Evolutionary conservation across 768 basidiomycete genomes (phyloP).

Genomic region (Tephrocybe sp.): DNA sequence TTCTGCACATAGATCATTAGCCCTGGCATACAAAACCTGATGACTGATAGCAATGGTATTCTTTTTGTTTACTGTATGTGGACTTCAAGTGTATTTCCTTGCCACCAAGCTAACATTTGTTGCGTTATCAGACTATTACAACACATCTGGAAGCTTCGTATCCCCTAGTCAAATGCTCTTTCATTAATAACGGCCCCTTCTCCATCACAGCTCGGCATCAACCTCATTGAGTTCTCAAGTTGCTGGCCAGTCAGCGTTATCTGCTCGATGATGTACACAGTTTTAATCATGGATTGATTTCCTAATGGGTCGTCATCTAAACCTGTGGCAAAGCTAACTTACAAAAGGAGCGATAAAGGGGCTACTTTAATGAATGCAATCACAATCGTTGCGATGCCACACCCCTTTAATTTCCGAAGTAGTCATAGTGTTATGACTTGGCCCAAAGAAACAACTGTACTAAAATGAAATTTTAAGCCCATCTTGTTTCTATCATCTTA

Average conservation of each 20-base stretch:
- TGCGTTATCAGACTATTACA: neutral
- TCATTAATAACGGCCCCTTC: neutral
- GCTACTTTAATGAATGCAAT: no score
- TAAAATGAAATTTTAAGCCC: no score
- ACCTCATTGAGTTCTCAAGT: neutral
- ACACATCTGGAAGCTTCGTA: neutral
- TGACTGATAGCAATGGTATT: constrained; percentile 42
- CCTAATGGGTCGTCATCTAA: no score
- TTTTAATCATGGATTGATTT: no score
- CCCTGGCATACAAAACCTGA: constrained; percentile 55
- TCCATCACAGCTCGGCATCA: neutral
- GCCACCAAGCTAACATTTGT: neutral
- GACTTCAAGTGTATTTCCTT: neutral
- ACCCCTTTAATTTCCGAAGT: no score
- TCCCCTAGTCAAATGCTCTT: neutral
- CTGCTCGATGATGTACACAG: neutral
- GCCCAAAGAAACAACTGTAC: no score
- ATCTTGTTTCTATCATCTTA: no score
- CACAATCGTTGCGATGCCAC: no score
- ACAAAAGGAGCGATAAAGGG: no score
- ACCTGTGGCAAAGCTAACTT: no score
- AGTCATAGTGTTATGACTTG: no score
- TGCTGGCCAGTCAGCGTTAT: neutral
- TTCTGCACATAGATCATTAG: constrained; percentile 39
- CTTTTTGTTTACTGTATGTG: constrained; percentile 41